Evolutionary conservation across 2,329 filamentous ascomycete species (phyloP), one percentile per base, ranked within the genome.

Genomic region (Endothia cerciana): DNA sequence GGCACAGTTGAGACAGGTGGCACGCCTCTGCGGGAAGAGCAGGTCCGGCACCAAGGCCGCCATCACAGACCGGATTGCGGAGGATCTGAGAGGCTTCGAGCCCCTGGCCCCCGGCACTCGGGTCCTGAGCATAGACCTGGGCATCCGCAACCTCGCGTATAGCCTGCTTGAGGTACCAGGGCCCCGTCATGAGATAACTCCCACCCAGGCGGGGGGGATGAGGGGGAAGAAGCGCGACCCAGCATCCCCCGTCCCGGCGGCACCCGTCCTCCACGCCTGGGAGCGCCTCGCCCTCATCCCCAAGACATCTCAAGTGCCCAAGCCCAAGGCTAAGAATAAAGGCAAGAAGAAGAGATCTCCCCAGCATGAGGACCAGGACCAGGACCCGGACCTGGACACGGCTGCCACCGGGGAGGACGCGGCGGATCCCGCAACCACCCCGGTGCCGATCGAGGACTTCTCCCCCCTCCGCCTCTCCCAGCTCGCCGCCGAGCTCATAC

Each of bases 81-180:
- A 77, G 62, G 78, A 80, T 60, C 71, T 80, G 22, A 53, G 63
- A 3, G 56, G 66, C 11, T 68, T 65, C 41, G 68, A 68, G 25
- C 63, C 69, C 25, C 61, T 71, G n/a, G 22, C 69, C 30, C 4
- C 74, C 65, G 43, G 68, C 72, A 65, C 80, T 70, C 82, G 88
- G 53, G 82, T 95, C 30, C 76, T 95, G 41, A 94, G 91, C 74
- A 90, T 96, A 68, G 92, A 96, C 75, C 90, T 95, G 87, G 92
- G 92, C 4, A 91, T 96, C 70, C 87, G 87, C 53, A 96, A 96
- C 74, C 80, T 96, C 4, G 92, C 91, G 1, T 92, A 88, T 74
- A 91, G 90, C 69, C 82, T 92, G 68, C 76, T 91, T 36, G 66
- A 68, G 38, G 51, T 68, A 3, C 63, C 63, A 8, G 6, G 41